These are phyloP conservation scores for Kernera saxatilis DNA, from an alignment of 345 rosid genomes.

Conservation along the genomic window DNA sequence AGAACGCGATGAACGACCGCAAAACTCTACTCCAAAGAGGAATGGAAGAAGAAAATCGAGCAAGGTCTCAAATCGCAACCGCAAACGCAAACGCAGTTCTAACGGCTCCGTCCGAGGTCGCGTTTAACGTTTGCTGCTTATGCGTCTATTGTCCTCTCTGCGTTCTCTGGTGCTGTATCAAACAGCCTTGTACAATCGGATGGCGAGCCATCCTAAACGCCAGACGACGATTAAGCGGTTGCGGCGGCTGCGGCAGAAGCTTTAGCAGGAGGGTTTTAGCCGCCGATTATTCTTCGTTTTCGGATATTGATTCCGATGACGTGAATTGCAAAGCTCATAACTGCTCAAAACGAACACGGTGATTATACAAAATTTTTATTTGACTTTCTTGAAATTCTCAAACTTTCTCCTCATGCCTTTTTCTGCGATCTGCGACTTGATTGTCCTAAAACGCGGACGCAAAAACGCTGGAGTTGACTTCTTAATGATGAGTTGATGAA, in stretches of 20 bases:
- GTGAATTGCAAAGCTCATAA: constrained; percentile 21
- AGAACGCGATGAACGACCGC: constrained; percentile 21
- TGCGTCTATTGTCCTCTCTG: constrained; percentile 64
- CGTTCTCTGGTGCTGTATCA: constrained; percentile 47
- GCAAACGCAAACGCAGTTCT: constrained; percentile 12
- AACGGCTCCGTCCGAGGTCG: constrained; percentile 36
- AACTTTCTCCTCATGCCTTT: neutral
- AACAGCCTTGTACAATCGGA: constrained; percentile 55
- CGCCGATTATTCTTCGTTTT: constrained; percentile 66
- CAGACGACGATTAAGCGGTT: constrained; percentile 27
- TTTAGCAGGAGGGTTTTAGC: constrained; percentile 23
- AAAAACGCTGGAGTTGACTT: constrained; percentile 18
- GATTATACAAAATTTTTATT: neutral
- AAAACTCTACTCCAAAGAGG: constrained; percentile 7
- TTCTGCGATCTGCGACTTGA: neutral
- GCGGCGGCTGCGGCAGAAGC: constrained; percentile 32
- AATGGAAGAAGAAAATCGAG: constrained; percentile 6
- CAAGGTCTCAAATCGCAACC: neutral
- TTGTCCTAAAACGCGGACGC: constrained; percentile 4
- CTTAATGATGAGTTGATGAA: constrained; percentile 8
- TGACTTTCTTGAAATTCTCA: neutral
- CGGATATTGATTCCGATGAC: constrained; percentile 53
- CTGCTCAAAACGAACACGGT: constrained; percentile 10
- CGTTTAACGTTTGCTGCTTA: constrained; percentile 51
- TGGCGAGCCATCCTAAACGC: constrained; percentile 35